Evolutionary conservation across 768 basidiomycete genomes (phyloP).

Genomic region (Lactarius indigo): DNA sequence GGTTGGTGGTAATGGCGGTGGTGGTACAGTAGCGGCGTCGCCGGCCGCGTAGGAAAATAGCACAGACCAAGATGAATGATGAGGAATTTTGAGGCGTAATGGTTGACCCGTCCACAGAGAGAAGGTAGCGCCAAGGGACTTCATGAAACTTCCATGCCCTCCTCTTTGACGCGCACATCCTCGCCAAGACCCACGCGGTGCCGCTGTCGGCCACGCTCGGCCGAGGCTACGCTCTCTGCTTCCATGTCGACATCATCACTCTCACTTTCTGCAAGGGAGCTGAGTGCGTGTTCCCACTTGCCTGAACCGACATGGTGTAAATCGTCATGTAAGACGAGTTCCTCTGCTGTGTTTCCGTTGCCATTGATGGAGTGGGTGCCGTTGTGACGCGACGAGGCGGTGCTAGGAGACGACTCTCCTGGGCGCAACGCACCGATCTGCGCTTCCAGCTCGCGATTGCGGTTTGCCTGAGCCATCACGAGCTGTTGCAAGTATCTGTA

Average conservation of each 20-base stretch:
- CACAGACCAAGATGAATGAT: not conserved
- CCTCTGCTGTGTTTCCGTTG: slow-evolving; percentile 6
- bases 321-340: slow-evolving; percentile 20
- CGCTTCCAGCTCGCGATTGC: slow-evolving; percentile 76
- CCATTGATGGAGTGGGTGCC: slow-evolving; percentile 12
- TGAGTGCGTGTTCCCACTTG: slow-evolving; percentile 21
- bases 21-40: slow-evolving; percentile 8
- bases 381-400: not conserved
- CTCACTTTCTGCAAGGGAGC: slow-evolving; percentile 21
- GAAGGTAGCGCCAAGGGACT: not conserved
- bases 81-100: not conserved
- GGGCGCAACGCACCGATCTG: slow-evolving; percentile 41
- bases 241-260: slow-evolving; percentile 24
- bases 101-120: not conserved
- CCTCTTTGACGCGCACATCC: slow-evolving; percentile 22
- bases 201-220: slow-evolving; percentile 21
- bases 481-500: slow-evolving; percentile 77
- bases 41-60: not conserved
- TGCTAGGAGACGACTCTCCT: not conserved
- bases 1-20: not conserved
- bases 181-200: slow-evolving; percentile 17
- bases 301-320: slow-evolving; percentile 12
- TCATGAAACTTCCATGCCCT: slow-evolving; percentile 26
- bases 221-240: not conserved
- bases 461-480: slow-evolving; percentile 70